Conservation (phyloP, 148 eudicot species). For the Bassia scoparia region DNA sequence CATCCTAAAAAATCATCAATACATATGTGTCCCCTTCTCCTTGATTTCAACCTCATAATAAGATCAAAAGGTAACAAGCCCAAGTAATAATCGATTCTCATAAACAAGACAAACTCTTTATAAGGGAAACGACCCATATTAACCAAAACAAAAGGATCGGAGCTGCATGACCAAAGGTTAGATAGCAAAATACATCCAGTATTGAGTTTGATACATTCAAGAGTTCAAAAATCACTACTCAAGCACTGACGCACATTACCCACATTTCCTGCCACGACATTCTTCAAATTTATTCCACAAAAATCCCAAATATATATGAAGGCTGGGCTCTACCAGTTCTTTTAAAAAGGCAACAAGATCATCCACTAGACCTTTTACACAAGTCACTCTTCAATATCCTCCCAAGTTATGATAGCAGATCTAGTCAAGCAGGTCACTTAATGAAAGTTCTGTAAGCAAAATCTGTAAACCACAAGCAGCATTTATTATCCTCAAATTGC, state of each 20-base stretch:
- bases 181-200: slow-evolving; percentile 23
- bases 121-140: slow-evolving; percentile 14
- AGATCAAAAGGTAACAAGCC: slow-evolving; percentile 13
- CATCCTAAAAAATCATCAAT: slow-evolving; percentile 4
- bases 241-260: slow-evolving; percentile 18
- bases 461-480: slow-evolving; percentile 19
- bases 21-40: slow-evolving; percentile 8
- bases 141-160: slow-evolving; percentile 6
- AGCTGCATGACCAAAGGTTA: slow-evolving; percentile 19
- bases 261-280: slow-evolving; percentile 26
- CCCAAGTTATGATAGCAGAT: slow-evolving; percentile 14
- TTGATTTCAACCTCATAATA: slow-evolving; percentile 14
- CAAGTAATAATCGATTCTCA: slow-evolving; percentile 18
- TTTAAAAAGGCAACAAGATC: slow-evolving; percentile 9
- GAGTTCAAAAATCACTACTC: slow-evolving; percentile 19
- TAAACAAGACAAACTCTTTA: slow-evolving; percentile 12
- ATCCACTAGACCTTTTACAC: slow-evolving; percentile 20
- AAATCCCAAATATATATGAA: slow-evolving; percentile 24
- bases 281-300: slow-evolving; percentile 17
- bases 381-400: slow-evolving; percentile 13
- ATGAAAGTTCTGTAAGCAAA: slow-evolving; percentile 12
- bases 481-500: slow-evolving; percentile 25
- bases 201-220: slow-evolving; percentile 20
- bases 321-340: slow-evolving; percentile 16
- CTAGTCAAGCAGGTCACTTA: slow-evolving; percentile 11